Percentiles rank a stretch among this genome's conserved stretches.
Conservation (phyloP, 2,329 filamentous ascomycete genomes). For the Hypocrella siamensis region DNA sequence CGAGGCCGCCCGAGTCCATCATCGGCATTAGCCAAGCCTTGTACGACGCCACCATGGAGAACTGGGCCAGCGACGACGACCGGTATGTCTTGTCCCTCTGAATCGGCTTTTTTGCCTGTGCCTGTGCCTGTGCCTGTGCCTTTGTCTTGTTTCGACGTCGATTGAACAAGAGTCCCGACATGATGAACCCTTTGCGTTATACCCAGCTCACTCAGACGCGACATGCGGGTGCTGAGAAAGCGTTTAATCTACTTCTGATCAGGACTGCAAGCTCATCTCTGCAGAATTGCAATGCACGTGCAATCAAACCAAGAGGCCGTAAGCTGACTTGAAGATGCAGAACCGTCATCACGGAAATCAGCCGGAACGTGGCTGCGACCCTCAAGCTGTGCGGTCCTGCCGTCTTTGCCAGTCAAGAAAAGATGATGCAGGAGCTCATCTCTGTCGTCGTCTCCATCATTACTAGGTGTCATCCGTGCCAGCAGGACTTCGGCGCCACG, state of each 20-base stretch:
- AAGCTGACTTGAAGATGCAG: constrained; percentile 26
- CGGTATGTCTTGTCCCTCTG: constrained; percentile 48
- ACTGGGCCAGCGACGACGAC: constrained; percentile 85
- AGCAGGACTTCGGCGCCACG: constrained; percentile 74
- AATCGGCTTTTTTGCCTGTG: constrained; percentile 1
- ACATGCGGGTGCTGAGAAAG: constrained; percentile 77
- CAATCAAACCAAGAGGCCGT: neutral
- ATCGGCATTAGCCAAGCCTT: constrained; percentile 76
- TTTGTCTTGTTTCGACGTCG: constrained; percentile 6
- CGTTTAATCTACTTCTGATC: constrained; percentile 30
- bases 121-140: constrained; percentile 6
- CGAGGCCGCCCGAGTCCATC: constrained; percentile 63
- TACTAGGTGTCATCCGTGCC: constrained; percentile 81
- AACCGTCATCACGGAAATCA: constrained; percentile 83
- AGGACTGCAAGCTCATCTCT: neutral
- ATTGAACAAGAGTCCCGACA: constrained; percentile 17
- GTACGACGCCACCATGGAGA: constrained; percentile 64
- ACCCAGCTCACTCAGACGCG: constrained; percentile 99
- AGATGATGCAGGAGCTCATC: constrained; percentile 58
- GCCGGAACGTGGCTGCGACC: constrained; percentile 79
- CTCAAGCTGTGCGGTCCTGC: constrained; percentile 84
- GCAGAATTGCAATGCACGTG: neutral
- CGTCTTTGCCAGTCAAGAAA: constrained; percentile 55
- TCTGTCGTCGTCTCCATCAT: constrained; percentile 65
- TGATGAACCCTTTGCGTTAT: constrained; percentile 89